Evolutionary conservation across 768 basidiomycete species (phyloP), one percentile per base, ranked within the genome.

Genomic region (Suillus cothurnatus): DNA sequence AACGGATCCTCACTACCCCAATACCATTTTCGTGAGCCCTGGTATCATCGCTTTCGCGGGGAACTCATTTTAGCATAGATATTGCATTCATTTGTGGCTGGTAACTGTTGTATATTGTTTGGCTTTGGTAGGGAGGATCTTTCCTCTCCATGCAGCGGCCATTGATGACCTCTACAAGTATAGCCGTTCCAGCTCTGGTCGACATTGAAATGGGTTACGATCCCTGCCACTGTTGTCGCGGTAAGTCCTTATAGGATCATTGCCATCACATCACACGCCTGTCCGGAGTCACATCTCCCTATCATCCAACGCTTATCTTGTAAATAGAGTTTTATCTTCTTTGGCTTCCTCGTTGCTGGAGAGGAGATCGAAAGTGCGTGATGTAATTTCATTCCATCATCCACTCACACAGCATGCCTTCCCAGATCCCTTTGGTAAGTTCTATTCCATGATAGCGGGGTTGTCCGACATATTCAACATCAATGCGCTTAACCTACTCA

Each of bases 291-390:
- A 3, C 43, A 19, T 47, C 17, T 67, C 39, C 64, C 32, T 21
- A 52, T 31, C 50, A 9, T 28, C 15, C 52, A 28, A 45, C 61
- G 53, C 41, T 45, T 64, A 63, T 61, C 34, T 60, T 61, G 68
- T 32, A 36, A 53, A 23, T 47, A 89, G 85, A 81, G 82, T 69
- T 90, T 91, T 73, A 81, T 89, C 64, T 91, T 89, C 80, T 90
- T 89, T 71, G 89, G 89, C 9, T 91, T 90, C 78, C 73, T 91
- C 65, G 88, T 87, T 57, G 88, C 88, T 34, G 89, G 89, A 52
- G 88, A 90, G 74, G 89, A 90, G 75, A 90, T 91, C 63, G 88
- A 90, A 75, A 89, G 88, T 89, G 66, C 70, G 86, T 78, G 31
- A 49, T 41, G 4, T 15, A 32, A 64, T 47, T 36, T 3, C 4